Percentiles rank a stretch among this genome's conserved stretches.
Conservation (phyloP, 352 stramenopile species). For the Sclerospora graminicola region DNA sequence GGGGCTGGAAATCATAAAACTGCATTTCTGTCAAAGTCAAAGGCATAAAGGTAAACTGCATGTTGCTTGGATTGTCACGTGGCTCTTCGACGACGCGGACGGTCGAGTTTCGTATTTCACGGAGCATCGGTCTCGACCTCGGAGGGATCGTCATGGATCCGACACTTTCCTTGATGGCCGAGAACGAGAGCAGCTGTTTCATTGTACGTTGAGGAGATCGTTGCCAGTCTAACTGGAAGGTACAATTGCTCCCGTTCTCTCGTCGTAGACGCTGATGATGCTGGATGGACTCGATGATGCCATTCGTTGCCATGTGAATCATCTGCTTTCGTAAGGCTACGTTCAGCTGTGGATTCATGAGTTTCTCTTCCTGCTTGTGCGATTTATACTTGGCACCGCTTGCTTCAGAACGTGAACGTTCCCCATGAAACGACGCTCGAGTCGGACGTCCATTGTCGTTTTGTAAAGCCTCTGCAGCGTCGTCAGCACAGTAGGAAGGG, state of each 20-base stretch:
- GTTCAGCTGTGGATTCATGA: conserved; percentile 83
- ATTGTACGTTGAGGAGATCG: conserved; percentile 48
- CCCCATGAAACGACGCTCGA: conserved; percentile 6
- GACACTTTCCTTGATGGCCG: conserved; percentile 22
- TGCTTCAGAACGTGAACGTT: conserved; percentile 3
- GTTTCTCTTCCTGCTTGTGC: conserved; percentile 22
- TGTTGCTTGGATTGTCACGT: conserved; percentile 26
- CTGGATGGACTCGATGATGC: conserved; percentile 81
- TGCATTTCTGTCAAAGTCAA: conserved; percentile 76
- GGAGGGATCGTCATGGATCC: conserved; percentile 23
- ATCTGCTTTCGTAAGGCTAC: conserved; percentile 74
- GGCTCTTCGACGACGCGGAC: conserved; percentile 55
- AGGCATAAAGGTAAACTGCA: conserved; percentile 55
- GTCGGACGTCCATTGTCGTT: conserved; percentile 5
- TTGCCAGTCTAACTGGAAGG: conserved; percentile 74
- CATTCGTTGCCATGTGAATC: conserved; percentile 83
- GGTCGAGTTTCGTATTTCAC: conserved; percentile 37
- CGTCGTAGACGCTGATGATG: conserved; percentile 64
- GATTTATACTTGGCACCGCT: conserved; percentile 9
- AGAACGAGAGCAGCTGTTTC: conserved; percentile 32
- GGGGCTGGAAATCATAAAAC: conserved; percentile 80
- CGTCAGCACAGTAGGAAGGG: conserved; percentile 24
- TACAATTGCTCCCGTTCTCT: conserved; percentile 67
- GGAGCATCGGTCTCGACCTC: conserved; percentile 17
- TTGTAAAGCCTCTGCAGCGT: background rate